Evolutionary conservation across 306 rosid species (phyloP).

Genomic region (Pueraria montana): DNA sequence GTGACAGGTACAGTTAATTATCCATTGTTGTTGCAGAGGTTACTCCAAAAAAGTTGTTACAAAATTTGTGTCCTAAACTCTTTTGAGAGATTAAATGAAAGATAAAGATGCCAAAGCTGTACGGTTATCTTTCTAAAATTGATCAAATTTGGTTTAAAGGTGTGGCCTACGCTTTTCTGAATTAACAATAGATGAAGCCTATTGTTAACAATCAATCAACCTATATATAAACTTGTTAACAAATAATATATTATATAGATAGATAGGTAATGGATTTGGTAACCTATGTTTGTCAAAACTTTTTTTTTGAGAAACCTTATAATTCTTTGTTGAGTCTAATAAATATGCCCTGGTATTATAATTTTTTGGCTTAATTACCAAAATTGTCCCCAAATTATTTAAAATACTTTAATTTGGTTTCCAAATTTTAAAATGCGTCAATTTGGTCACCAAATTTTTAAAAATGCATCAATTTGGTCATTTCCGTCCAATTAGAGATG

Average conservation of each 20-base stretch:
- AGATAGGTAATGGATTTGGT: background rate
- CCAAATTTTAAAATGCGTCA: too few species aligned
- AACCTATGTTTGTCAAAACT: background rate
- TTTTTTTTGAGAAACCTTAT: background rate
- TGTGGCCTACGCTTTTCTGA: background rate
- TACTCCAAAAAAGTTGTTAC: conserved; percentile 15
- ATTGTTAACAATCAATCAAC: too few species aligned
- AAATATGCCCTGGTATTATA: too few species aligned
- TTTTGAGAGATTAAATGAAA: background rate
- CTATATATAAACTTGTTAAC: background rate
- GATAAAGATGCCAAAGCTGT: conserved; percentile 31
- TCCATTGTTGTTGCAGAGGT: background rate
- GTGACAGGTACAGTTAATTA: background rate
- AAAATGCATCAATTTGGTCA: too few species aligned
- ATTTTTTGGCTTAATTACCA: too few species aligned
- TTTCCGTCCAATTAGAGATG: too few species aligned
- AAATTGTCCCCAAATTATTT: too few species aligned
- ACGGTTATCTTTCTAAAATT: background rate
- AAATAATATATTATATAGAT: background rate
- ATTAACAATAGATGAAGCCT: background rate
- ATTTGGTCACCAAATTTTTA: too few species aligned
- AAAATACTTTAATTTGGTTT: too few species aligned
- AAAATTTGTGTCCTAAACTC: background rate
- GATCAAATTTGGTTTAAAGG: conserved; percentile 42
- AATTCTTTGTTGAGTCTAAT: too few species aligned